A percentile compares a stretch with the other conserved stretches of the same genome.
Evolutionary conservation across 2,329 filamentous ascomycete genomes (phyloP).

Genomic region (Dissoconium aciculare): DNA sequence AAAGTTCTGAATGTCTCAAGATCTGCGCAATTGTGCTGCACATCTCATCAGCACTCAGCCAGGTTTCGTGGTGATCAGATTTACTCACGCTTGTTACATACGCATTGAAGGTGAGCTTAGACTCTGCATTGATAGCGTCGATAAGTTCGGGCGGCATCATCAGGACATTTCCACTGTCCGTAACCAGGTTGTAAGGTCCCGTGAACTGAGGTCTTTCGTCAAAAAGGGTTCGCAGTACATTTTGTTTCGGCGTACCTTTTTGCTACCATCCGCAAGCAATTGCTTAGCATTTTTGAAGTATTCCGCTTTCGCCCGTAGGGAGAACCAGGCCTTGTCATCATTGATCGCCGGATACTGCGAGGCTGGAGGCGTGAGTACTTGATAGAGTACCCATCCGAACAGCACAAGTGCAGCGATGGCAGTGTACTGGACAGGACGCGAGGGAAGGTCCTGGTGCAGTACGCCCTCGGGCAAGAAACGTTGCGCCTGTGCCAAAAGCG

Average conservation of each 20-base stretch:
- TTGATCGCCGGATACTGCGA: background rate
- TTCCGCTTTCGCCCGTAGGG: background rate
- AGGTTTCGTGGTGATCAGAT: slow-evolving; percentile 1
- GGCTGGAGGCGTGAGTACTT: background rate
- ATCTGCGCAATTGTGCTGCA: slow-evolving; percentile 1
- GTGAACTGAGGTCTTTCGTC: too few species aligned
- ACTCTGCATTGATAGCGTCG: slow-evolving; percentile 5
- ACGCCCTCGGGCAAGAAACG: too few species aligned
- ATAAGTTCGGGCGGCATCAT: slow-evolving; percentile 7
- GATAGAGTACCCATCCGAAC: background rate
- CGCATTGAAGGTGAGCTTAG: slow-evolving; percentile 1
- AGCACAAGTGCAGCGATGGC: background rate
- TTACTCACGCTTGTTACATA: background rate
- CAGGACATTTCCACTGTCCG: slow-evolving; percentile 3
- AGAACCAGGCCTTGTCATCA: background rate
- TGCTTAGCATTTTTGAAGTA: background rate
- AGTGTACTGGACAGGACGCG: background rate
- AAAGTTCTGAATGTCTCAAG: slow-evolving; percentile 7
- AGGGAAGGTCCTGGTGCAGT: too few species aligned
- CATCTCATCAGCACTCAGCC: slow-evolving; percentile 1
- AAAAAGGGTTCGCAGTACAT: too few species aligned
- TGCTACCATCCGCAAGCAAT: background rate
- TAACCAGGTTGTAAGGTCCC: slow-evolving; percentile 4
- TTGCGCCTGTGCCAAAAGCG: too few species aligned
- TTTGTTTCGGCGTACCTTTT: too few species aligned